Conservation (phyloP, 1,284 basidiomycete species). For the Ceratobasidium sp. region DNA sequence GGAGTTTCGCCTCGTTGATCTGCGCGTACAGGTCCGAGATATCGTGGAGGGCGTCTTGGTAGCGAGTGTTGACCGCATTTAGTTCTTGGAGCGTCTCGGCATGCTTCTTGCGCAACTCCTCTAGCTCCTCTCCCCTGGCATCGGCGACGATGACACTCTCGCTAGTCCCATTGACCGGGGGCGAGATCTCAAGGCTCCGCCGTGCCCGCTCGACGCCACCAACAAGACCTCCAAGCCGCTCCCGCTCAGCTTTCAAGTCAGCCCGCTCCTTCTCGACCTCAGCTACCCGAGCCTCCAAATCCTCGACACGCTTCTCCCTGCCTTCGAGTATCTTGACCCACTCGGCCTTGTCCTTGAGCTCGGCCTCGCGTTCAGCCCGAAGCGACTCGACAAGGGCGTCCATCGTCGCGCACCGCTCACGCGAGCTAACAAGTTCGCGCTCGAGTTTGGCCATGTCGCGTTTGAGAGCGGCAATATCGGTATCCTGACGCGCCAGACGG, state of each 20-base stretch:
- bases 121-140: background rate
- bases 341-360: conserved; percentile 81
- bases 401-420: conserved; percentile 60
- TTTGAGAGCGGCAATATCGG: conserved; percentile 70
- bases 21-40: conserved; percentile 86
- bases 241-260: conserved; percentile 67
- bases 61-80: conserved; percentile 77
- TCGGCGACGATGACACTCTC: conserved; percentile 59
- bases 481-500: conserved; percentile 79
- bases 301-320: conserved; percentile 74
- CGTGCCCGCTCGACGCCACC: conserved; percentile 72
- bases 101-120: conserved; percentile 70
- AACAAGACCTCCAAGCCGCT: conserved; percentile 68
- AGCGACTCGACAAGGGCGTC: conserved; percentile 60
- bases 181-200: conserved; percentile 56
- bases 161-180: conserved; percentile 8
- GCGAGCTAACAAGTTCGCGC: conserved; percentile 66
- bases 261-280: conserved; percentile 74
- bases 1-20: conserved; percentile 78
- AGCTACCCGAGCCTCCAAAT: conserved; percentile 75
- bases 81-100: conserved; percentile 80
- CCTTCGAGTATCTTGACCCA: conserved; percentile 75
- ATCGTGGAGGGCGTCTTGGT: conserved; percentile 85
- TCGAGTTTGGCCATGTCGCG: conserved; percentile 80
- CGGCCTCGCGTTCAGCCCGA: conserved; percentile 73